Evolutionary conservation across 2,329 filamentous ascomycete genomes (phyloP), one percentile per base, ranked within the genome.

Genomic region (Epichloe aotearoae): DNA sequence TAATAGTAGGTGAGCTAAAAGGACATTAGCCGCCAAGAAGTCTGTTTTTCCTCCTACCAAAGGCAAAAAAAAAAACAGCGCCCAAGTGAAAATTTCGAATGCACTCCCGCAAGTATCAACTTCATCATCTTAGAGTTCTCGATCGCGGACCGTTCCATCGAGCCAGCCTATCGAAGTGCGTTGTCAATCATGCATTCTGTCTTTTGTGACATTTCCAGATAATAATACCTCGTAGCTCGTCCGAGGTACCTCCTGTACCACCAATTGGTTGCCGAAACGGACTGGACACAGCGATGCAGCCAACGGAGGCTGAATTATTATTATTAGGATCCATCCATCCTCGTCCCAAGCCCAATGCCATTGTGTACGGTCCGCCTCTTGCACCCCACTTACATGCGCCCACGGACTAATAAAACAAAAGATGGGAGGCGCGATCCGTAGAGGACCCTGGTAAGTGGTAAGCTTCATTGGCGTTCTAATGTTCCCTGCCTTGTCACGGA

Each of bases 391-490:
- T 30, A 5, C 26, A 14, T 51, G 38, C 26, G 45, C 44, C 44
- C 7, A 26, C 23, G 7, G 23, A 8, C 23, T 50, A 47, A 30
- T 14, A 34, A 40, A 41, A 50, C 23, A 42, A 49, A 34, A 46
- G 42, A 19, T 33, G 46, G 39, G 33, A 50, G 40, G 40, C 36
- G 48, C 30, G 30, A 30, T 50, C 38, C 15, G 5, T n/a, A 36
- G 17, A 46, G 46, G 50, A 39, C 51, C 46, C 44, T 47, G 41
- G 30, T 40, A 44, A 48, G 46, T 47, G 41, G 30, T 40, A 44
- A 48, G 46, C 40, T 52, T 52, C 46, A 34, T 44, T 52, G 50
- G 50, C 50, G 50, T 19, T 48, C 45, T 37, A 30, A 14, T 42
- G 49, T 23, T 37, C 26, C 19, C 19, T 33, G 36, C 33, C 37